Conservation (phyloP, 768 basidiomycete species). For the Cystobasidiopsis lactophilus region DNA sequence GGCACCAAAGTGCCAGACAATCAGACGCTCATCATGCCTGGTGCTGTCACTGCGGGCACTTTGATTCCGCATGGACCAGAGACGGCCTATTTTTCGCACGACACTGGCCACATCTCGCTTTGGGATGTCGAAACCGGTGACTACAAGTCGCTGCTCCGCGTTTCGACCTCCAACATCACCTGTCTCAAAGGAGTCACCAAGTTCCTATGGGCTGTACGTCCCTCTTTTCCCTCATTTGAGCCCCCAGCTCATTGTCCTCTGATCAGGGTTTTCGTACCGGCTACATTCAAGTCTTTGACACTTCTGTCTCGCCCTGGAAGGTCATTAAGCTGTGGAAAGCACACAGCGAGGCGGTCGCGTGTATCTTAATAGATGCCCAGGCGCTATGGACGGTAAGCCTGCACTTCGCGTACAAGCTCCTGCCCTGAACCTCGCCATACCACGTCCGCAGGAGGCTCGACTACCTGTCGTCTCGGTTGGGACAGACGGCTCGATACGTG, state of each 20-base stretch:
- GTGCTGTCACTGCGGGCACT: slow-evolving; percentile 61
- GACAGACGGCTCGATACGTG: slow-evolving; percentile 43
- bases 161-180: slow-evolving; percentile 49
- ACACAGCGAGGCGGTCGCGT: slow-evolving; percentile 44
- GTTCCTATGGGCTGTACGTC: slow-evolving; percentile 51
- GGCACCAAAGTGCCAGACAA: slow-evolving; percentile 34
- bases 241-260: not conserved
- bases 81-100: slow-evolving; percentile 65
- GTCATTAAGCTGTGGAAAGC: slow-evolving; percentile 75
- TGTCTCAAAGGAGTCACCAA: slow-evolving; percentile 64
- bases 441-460: slow-evolving; percentile 15
- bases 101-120: slow-evolving; percentile 69
- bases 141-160: slow-evolving; percentile 11
- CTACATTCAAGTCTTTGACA: slow-evolving; percentile 55
- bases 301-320: slow-evolving; percentile 47
- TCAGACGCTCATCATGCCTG: slow-evolving; percentile 46
- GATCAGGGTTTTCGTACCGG: slow-evolving; percentile 44
- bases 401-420: not conserved
- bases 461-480: slow-evolving; percentile 55
- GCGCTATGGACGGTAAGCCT: slow-evolving; percentile 44
- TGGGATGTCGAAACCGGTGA: slow-evolving; percentile 32
- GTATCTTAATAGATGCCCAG: slow-evolving; percentile 43
- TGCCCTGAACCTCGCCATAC: no score
- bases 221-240: no score
- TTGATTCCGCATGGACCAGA: slow-evolving; percentile 45